These are phyloP conservation scores for Yamadazyma kanchanaburiensis DNA, from an alignment of 1,139 yeast species.

Conservation along the genomic window DNA sequence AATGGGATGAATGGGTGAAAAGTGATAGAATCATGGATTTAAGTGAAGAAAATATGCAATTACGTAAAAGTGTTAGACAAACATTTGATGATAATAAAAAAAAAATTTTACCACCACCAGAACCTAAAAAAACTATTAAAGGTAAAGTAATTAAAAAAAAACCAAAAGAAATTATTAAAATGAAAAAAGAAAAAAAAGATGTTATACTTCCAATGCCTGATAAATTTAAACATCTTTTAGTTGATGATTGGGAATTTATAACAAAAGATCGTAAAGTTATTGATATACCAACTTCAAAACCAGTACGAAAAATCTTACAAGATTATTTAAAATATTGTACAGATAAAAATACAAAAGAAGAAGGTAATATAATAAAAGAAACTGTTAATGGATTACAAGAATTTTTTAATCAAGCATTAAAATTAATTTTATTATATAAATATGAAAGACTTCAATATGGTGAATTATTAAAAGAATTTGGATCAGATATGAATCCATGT, in stretches of 20 bases:
- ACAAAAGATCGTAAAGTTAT: constrained; percentile 76
- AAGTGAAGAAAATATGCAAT: constrained; percentile 64
- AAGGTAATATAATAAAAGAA: constrained; percentile 60
- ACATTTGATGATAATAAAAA: constrained; percentile 25
- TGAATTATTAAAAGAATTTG: constrained; percentile 37
- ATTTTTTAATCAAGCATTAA: constrained; percentile 77
- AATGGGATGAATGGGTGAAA: constrained; percentile 98
- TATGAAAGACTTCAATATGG: constrained; percentile 82
- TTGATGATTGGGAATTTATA: constrained; percentile 90
- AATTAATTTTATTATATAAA: constrained; percentile 72
- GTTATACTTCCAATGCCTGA: constrained; percentile 49
- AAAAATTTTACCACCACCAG: constrained; percentile 3
- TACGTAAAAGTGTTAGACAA: constrained; percentile 63
- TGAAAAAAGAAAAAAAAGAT: constrained; percentile 12
- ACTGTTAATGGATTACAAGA: constrained; percentile 62
- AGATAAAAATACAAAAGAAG: constrained; percentile 17
- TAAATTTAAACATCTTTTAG: constrained; percentile 63
- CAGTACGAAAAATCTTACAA: constrained; percentile 50
- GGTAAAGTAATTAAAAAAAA: constrained; percentile 1
- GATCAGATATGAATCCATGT: constrained; percentile 23
- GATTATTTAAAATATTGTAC: constrained; percentile 44
- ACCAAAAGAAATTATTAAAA: constrained; percentile 7
- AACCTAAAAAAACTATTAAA: constrained; percentile 3
- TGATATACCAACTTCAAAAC: constrained; percentile 53
- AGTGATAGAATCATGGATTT: constrained; percentile 63